Conservation (phyloP, 805 yeast genomes). For the Yarrowia sp. region DNA sequence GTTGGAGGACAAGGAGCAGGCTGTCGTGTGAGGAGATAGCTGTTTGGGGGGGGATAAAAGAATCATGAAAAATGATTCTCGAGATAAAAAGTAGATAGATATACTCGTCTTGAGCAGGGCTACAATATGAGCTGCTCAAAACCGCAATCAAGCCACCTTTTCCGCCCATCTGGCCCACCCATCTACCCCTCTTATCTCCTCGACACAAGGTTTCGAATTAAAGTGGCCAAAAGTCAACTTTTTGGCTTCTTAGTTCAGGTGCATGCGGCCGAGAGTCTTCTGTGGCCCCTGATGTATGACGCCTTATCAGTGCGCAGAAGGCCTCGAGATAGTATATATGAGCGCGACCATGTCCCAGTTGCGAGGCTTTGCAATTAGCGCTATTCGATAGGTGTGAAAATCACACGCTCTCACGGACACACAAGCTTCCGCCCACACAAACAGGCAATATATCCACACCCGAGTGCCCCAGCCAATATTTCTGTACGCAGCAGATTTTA, state of each 20-base stretch:
- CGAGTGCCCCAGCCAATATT: background rate
- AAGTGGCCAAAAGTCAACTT: constrained; percentile 5
- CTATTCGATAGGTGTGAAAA: background rate
- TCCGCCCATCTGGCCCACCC: background rate
- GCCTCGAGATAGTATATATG: constrained; percentile 22
- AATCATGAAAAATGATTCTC: background rate
- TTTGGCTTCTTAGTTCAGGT: constrained; percentile 28
- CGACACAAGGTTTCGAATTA: constrained; percentile 29
- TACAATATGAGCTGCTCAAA: background rate
- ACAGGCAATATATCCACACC: background rate
- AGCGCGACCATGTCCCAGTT: background rate
- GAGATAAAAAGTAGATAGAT: background rate
- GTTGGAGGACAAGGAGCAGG: constrained; percentile 29
- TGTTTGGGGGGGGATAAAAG: background rate
- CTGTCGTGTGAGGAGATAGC: constrained; percentile 38
- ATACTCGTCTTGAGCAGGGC: background rate
- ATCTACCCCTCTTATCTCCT: constrained; percentile 34
- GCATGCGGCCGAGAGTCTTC: constrained; percentile 38
- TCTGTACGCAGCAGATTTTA: background rate
- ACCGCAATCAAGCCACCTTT: background rate
- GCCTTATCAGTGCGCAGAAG: constrained; percentile 37
- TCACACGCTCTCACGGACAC: background rate
- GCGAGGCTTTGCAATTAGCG: constrained; percentile 27
- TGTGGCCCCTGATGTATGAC: constrained; percentile 38
- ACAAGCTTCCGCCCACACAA: background rate